Percentiles rank a stretch among this genome's conserved stretches.
These are phyloP conservation scores for Trametes hirsuta DNA, from an alignment of 1,284 basidiomycete genomes.

Conservation along the genomic window DNA sequence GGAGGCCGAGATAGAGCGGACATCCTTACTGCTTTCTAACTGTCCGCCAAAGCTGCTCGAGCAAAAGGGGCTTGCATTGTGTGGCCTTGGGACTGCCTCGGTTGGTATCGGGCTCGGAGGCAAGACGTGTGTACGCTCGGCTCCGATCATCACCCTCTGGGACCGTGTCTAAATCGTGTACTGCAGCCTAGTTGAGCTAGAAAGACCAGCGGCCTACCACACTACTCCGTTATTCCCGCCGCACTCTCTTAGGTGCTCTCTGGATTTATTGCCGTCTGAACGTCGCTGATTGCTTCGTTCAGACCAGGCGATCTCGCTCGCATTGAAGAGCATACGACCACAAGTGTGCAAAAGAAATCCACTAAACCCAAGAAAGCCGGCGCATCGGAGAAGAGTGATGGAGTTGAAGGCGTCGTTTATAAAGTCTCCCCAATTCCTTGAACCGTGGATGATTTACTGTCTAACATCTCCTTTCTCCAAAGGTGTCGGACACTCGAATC, in stretches of 20 bases:
- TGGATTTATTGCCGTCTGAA: constrained; percentile 2
- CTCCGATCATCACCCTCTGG: background rate
- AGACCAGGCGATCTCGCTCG: constrained; percentile 76
- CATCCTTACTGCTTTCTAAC: constrained; percentile 80
- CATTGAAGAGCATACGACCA: constrained; percentile 70
- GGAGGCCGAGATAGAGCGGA: constrained; percentile 83
- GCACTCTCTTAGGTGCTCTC: constrained; percentile 75
- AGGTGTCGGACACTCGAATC: constrained; percentile 80
- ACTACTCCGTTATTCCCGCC: constrained; percentile 74
- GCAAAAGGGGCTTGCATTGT: constrained; percentile 83
- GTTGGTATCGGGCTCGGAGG: constrained; percentile 86
- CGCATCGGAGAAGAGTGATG: constrained; percentile 37
- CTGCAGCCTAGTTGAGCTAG: constrained; percentile 81
- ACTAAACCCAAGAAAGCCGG: constrained; percentile 48
- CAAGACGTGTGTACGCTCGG: constrained; percentile 68
- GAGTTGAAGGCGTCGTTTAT: constrained; percentile 80
- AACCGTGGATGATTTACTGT: too few species aligned
- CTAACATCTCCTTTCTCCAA: background rate
- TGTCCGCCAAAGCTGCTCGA: constrained; percentile 86
- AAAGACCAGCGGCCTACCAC: constrained; percentile 83
- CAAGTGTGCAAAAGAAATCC: constrained; percentile 47
- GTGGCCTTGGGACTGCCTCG: constrained; percentile 70
- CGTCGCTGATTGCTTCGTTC: constrained; percentile 1
- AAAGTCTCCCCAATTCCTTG: constrained; percentile 47
- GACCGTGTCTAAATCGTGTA: background rate